Percentiles rank a stretch among this genome's conserved stretches.
phyloP scores from a whole-genome alignment of 164 flowering plant genomes.

The Macadamia tetraphylla region DNA sequence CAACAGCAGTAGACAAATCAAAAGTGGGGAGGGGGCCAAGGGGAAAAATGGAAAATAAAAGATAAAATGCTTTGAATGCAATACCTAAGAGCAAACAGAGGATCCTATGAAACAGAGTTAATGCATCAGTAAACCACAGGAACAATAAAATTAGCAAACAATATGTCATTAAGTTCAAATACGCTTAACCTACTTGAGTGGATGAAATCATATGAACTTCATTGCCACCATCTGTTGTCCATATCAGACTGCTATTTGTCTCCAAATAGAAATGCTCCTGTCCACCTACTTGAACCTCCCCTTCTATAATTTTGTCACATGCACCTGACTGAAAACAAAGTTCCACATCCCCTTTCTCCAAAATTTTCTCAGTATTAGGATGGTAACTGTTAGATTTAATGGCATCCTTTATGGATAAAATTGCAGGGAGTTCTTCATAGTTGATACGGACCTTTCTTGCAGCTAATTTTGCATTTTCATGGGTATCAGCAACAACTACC shows the following conservation, averaged over 20 bases:
- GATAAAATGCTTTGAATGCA: background rate
- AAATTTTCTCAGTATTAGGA: constrained; percentile 56
- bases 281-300: constrained; percentile 85
- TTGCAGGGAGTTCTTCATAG: constrained; percentile 88
- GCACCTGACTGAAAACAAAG: constrained; percentile 61
- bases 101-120: background rate
- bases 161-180: background rate
- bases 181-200: constrained; percentile 59
- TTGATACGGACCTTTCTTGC: constrained; percentile 65
- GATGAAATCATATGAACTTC: constrained; percentile 97
- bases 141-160: background rate
- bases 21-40: background rate
- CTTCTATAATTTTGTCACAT: constrained; percentile 72
- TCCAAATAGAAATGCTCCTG: constrained; percentile 98
- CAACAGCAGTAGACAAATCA: too few relatives aligned
- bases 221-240: constrained; percentile 85
- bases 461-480: constrained; percentile 82
- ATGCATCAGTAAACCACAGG: background rate
- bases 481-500: constrained; percentile 93
- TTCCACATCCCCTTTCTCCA: constrained; percentile 81
- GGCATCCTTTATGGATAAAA: constrained; percentile 82
- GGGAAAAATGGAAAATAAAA: background rate
- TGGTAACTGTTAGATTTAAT: constrained; percentile 56
- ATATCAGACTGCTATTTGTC: constrained; percentile 62
- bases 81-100: too few relatives aligned